Evolutionary conservation across 192 early-diverging fungal species (phyloP), one percentile per base, ranked within the genome.

Genomic region (Spizellomyces sp.): DNA sequence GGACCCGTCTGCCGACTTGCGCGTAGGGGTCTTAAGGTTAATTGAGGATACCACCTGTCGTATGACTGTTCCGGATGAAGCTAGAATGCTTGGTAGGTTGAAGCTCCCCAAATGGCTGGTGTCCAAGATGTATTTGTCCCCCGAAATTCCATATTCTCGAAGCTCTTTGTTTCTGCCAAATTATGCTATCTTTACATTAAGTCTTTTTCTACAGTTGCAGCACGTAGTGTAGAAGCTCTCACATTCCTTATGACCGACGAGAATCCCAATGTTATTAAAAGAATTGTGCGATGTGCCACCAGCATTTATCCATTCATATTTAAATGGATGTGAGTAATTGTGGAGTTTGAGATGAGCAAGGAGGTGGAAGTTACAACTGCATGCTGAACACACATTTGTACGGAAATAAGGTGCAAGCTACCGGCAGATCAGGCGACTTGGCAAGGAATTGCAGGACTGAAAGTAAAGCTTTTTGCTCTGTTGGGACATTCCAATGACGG

Each of bases 321-420:
- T 67, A 72, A 72, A 21, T 67, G 66, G 67, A 41, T 77, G 76
- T 77, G 58, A 73, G 76, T 73, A 14, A 27, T 46, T n/a, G 21
- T 48, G 2, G 21, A 27, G 59, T 65, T 36, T 19, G 17, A n/a
- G 2, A 17, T 1, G 43, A 15, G 44, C 63, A 65, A 22, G n/a
- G 22, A n/a, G 4, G 27, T 19, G 4, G 22, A 27, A 15, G 1
- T 65, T 65, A 45, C 4, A 2, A 36, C 1, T 45, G 36, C 21
- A 12, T 62, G 8, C 57, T 62, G n/a, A 12, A 19, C 61, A 45
- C 58, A 19, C 27, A 36, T 36, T 62, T 63, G 14, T 22, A 21
- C 67, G 22, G 27, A 10, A 46, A 22, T 8, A 45, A 71, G 70
- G 15, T 77, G 69, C 57, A 59, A 47, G 45, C 43, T 69, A 19